Evolutionary conservation across 768 basidiomycete species (phyloP).

Genomic region (Megacollybia marginata): DNA sequence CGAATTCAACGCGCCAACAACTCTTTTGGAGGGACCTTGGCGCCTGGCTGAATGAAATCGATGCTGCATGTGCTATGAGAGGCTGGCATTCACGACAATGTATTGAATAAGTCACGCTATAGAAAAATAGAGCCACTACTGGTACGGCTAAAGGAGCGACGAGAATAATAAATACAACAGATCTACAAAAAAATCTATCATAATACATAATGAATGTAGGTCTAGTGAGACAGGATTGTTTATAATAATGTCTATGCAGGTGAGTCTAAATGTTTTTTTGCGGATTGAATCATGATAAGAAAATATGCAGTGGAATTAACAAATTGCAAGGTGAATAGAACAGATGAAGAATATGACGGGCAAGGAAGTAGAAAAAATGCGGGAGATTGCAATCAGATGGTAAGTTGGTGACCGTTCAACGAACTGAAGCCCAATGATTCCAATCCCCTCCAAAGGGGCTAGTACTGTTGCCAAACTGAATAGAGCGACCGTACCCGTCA

Average conservation of each 20-base stretch:
- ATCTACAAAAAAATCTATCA: no score
- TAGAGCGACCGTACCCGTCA: neutral
- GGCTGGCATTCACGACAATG: no score
- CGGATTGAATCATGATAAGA: neutral
- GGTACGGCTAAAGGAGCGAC: no score
- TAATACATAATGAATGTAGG: no score
- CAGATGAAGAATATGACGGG: neutral
- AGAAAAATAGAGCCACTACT: no score
- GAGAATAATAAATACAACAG: no score
- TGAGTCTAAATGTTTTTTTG: no score
- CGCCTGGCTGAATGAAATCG: conserved; percentile 28
- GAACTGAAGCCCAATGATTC: neutral
- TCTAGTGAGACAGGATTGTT: no score
- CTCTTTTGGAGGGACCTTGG: conserved; percentile 33
- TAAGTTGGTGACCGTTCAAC: neutral
- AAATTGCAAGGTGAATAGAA: neutral
- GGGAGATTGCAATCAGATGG: no score
- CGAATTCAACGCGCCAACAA: conserved; percentile 24
- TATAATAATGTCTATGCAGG: no score
- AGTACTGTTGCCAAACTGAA: neutral
- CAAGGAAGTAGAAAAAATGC: neutral
- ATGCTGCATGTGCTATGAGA: conserved; percentile 6
- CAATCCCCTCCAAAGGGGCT: neutral
- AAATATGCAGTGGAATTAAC: neutral
- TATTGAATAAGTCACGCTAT: no score